A percentile compares a stretch with the other conserved stretches of the same genome.
Conservation (phyloP, 768 basidiomycete genomes). For the Hypsizygus marmoreus region DNA sequence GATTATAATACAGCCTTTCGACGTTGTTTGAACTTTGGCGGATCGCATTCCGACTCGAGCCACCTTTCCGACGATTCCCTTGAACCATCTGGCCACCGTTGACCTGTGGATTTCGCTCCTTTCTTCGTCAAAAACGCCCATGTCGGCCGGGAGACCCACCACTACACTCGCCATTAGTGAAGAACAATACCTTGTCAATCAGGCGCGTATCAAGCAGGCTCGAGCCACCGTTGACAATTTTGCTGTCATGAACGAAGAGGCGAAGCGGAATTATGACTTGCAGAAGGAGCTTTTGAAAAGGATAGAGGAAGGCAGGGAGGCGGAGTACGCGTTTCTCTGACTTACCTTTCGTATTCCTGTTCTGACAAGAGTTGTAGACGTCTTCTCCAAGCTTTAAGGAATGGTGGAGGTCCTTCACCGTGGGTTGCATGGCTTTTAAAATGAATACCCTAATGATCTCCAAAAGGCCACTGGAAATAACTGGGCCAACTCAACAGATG, state of each 20-base stretch:
- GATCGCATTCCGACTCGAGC: no score
- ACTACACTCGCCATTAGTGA: conserved; percentile 18
- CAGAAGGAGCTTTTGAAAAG: conserved; percentile 15
- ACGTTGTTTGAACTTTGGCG: no score
- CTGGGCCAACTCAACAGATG: no score
- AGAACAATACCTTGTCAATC: conserved; percentile 32
- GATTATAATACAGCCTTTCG: no score
- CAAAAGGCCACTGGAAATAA: conserved; percentile 5
- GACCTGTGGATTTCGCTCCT: background rate
- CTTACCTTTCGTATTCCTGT: no score
- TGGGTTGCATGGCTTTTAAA: no score
- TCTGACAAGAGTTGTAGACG: no score
- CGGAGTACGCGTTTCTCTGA: conserved; percentile 17
- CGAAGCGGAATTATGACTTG: conserved; percentile 32
- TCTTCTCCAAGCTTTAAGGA: conserved; percentile 8
- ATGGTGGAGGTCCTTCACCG: background rate
- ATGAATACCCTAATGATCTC: no score
- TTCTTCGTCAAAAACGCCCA: background rate
- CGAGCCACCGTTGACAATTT: conserved; percentile 32
- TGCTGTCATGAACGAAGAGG: conserved; percentile 42
- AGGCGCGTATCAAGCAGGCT: conserved; percentile 27
- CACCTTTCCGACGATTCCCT: no score
- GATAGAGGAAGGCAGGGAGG: conserved; percentile 18
- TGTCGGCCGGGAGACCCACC: conserved; percentile 19
- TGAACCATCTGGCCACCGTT: background rate